Conservation (phyloP, 2,329 filamentous ascomycete species). For the Westerdykella sp. region DNA sequence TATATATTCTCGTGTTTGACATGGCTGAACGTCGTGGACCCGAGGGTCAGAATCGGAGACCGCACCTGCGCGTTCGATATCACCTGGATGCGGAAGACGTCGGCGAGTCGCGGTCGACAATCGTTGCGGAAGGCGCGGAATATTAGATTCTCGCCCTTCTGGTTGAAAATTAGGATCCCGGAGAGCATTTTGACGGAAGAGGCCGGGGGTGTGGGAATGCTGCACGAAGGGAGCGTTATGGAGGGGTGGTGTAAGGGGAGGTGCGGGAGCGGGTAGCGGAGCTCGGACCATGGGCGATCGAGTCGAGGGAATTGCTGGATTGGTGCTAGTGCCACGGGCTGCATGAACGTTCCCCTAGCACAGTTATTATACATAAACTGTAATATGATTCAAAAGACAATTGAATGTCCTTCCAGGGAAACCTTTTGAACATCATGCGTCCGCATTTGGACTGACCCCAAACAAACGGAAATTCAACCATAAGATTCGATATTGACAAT, state of each 20-base stretch:
- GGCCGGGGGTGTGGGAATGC: background rate
- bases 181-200: constrained; percentile 68
- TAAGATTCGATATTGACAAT: too few relatives aligned
- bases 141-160: constrained; percentile 99
- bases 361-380: too few relatives aligned
- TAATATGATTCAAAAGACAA: too few relatives aligned
- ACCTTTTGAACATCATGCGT: too few relatives aligned
- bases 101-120: constrained; percentile 92
- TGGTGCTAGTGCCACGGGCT: too few relatives aligned
- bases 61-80: constrained; percentile 97
- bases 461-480: too few relatives aligned
- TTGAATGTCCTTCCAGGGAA: too few relatives aligned
- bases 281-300: background rate
- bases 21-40: constrained; percentile 98
- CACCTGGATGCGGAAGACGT: constrained; percentile 99
- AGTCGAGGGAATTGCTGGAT: too few relatives aligned
- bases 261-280: background rate
- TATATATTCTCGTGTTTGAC: constrained; percentile 99
- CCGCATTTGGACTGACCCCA: too few relatives aligned
- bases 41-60: constrained; percentile 92
- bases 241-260: background rate
- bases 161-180: constrained; percentile 96
- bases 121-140: constrained; percentile 98
- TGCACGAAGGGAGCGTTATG: background rate
- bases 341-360: too few relatives aligned